Base-by-base conservation (phyloP, 2,329 filamentous ascomycete genomes). In the Microcyclospora tardicrescens region DNA sequence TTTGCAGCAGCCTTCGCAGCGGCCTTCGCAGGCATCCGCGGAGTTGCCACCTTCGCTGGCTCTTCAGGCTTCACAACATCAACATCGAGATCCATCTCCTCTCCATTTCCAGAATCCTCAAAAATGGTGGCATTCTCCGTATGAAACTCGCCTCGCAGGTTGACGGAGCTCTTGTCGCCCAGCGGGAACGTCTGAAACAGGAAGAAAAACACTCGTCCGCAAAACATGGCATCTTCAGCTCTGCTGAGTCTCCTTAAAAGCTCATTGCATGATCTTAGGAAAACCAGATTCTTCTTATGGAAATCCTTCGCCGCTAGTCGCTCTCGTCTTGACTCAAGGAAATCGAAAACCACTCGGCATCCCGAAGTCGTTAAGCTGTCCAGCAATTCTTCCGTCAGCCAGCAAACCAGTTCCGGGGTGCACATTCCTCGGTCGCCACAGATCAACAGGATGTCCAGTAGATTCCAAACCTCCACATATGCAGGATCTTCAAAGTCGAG, bases 181-280 rank as follows among this genome's bases (percentile, higher is more conserved):
- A 98, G 69, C 1, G 91, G 91, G 54, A 98, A 96, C 59, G 86
- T 93, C 60, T 98, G 91, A 61, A 96, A 98, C 57, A 98, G 76
- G 61, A 95, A 99, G 47, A 98, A 95, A 61, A 96, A 96, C 16
- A 99, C 91, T 30, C 91, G 76, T 12, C 91, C 91, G 55, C 91
- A 98, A 58, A 99, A 98, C 1, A 93, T 86, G 0, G 91, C 93
- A 60, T 98, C 91, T 59, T 96, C 87, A 3, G 91, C 89, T 40
- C 91, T 77, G n/a, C 91, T 96, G 2, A 98, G 71, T 34, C 91
- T 75, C 28, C 89, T 79, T n/a, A 98, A 69, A 12, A 98, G 70
- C 62, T 96, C 91, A 60, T 96, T 98, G 63, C 91, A 98, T 43
- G 82, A 83, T 53, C 91, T 75, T n/a, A 98, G 66, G 48, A 96